Base-by-base conservation (phyloP, 2,329 filamentous ascomycete genomes). In the Ceratocystis harringtonii region DNA sequence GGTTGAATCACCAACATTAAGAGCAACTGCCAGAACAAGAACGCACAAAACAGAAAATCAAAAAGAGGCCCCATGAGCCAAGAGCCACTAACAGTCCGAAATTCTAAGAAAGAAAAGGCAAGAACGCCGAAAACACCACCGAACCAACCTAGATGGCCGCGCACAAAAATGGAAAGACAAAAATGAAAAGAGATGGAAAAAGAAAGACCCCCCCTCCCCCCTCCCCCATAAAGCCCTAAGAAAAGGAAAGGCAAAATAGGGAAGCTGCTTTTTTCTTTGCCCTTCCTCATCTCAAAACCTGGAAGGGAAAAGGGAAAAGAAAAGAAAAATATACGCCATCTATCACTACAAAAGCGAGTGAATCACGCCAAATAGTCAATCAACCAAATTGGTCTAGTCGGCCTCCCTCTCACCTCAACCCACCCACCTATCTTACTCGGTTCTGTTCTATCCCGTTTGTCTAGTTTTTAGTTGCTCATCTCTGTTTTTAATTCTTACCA, bases 1-100 rank as follows among this genome's bases (percentile, higher is more conserved):
- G 30, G 55, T 65, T 65, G 63, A 43, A 61, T 60, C 55, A 50
- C 44, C 41, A 45, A 65, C 10, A 28, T 28, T 22, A 36, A 25
- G 36, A 45, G 48, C 15, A 60, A 52, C 50, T 43, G 41, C 25
- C 48, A 43, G 63, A 60, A 65, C 3, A 10, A 50, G 48, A 50
- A 63, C 32, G 30, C 17, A 52, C 36, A 41, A 41, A 41, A 41
- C 36, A 64, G 48, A 58, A 17, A 30, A n/a, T 58, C 48, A 22
- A n/a, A 28, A 25, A 52, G 12, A 6, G 17, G 32, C 19, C 19
- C 41, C 60, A 62, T 43, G n/a, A 28, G 3, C 32, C 32, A 10
- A 36, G 32, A 36, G 32, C 8, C 32, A 36, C 32, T 12, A 36
- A 36, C 32, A 36, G 8, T 8, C 32, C 32, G 17, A 48, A 44